Conservation (phyloP, 1,284 basidiomycete species). For the Gomphus bonarii region DNA sequence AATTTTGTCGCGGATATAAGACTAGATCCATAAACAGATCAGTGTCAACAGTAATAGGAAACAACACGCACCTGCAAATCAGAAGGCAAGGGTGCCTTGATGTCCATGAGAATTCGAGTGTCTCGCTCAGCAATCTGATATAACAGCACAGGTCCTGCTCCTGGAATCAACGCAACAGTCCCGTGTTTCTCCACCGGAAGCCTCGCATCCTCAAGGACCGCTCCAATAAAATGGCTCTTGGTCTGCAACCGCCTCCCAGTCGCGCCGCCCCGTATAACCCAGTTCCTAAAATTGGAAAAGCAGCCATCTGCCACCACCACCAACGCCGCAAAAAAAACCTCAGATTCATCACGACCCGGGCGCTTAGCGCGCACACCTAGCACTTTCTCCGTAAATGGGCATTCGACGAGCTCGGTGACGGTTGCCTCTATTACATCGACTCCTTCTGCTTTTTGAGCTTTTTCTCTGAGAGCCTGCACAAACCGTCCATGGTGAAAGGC, state of each 20-base stretch:
- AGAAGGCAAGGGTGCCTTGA: slow-evolving; percentile 77
- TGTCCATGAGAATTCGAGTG: slow-evolving; percentile 89
- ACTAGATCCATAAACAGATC: slow-evolving; percentile 26
- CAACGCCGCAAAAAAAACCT: slow-evolving; percentile 60
- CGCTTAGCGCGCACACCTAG: slow-evolving; percentile 53
- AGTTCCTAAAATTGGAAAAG: slow-evolving; percentile 74
- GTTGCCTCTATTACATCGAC: slow-evolving; percentile 79
- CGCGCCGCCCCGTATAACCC: slow-evolving; percentile 36
- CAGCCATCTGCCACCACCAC: slow-evolving; percentile 93
- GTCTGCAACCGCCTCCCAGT: slow-evolving; percentile 37
- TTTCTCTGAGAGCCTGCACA: slow-evolving; percentile 68
- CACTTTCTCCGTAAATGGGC: slow-evolving; percentile 42
- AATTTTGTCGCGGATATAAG: slow-evolving; percentile 61
- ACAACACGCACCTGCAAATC: slow-evolving; percentile 55
- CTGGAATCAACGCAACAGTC: slow-evolving; percentile 76
- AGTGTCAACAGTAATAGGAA: background rate
- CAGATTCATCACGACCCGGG: slow-evolving; percentile 27
- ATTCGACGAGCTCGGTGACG: slow-evolving; percentile 64
- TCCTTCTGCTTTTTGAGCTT: slow-evolving; percentile 46
- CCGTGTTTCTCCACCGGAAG: slow-evolving; percentile 79
- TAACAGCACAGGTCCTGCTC: slow-evolving; percentile 74
- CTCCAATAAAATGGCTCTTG: slow-evolving; percentile 75
- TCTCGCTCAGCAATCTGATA: slow-evolving; percentile 77
- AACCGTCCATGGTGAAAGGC: slow-evolving; percentile 96
- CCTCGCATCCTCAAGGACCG: slow-evolving; percentile 63